Evolutionary conservation across 176 grass and related monocot species (phyloP).

Genomic region (Lolium rigidum): DNA sequence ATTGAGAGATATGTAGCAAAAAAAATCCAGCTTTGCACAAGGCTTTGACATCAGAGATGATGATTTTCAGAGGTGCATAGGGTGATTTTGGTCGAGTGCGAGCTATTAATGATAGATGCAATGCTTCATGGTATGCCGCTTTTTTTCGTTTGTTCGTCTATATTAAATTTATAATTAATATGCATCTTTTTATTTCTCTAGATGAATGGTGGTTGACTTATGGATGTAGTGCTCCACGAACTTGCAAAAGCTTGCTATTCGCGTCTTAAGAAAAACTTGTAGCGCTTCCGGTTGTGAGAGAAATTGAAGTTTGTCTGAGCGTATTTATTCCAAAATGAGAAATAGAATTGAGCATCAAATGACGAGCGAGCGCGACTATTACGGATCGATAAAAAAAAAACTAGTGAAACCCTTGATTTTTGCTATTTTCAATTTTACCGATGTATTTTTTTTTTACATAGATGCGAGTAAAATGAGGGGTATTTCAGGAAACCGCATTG

Average conservation of each 20-base stretch:
- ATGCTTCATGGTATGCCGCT: neutral
- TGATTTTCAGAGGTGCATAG: neutral
- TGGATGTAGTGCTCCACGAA: constrained; percentile 1
- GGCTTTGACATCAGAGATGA: neutral
- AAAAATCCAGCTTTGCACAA: neutral
- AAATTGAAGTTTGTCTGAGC: neutral
- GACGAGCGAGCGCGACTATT: neutral
- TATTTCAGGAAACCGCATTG: no score
- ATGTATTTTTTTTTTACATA: no score
- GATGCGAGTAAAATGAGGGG: no score
- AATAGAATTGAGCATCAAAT: neutral
- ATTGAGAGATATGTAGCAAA: neutral
- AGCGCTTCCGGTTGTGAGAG: neutral
- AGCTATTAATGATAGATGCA: neutral
- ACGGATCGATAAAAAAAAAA: no score
- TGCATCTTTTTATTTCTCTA: neutral
- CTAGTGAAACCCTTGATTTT: no score
- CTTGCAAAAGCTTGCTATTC: neutral
- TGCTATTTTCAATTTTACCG: no score
- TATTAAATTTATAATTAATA: neutral
- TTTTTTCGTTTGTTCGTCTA: no score
- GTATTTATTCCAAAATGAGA: neutral
- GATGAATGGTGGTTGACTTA: constrained; percentile 28
- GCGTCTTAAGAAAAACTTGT: constrained; percentile 6
- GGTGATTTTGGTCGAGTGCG: neutral